Evolutionary conservation across 768 basidiomycete genomes (phyloP).

Genomic region (Daedaleopsis nitida): DNA sequence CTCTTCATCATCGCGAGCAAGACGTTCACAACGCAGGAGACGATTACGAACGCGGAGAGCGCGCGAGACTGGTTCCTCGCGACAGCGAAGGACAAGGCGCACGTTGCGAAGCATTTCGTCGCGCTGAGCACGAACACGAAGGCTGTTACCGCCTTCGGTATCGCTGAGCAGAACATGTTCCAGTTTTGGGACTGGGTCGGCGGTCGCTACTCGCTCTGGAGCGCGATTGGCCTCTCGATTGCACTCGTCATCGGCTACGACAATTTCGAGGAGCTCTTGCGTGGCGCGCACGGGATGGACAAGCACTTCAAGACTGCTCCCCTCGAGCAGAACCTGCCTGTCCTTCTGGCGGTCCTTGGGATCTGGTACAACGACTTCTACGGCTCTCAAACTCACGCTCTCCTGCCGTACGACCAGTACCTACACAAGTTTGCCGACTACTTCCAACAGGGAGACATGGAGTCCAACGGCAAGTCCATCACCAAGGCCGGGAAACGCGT

Average conservation of each 20-base stretch:
- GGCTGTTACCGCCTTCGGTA: slow-evolving; percentile 93
- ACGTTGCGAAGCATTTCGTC: slow-evolving; percentile 99
- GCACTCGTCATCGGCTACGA: slow-evolving; percentile 92
- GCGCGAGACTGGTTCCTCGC: slow-evolving; percentile 94
- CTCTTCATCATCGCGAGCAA: slow-evolving; percentile 99
- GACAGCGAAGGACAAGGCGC: slow-evolving; percentile 79
- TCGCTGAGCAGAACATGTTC: slow-evolving; percentile 94
- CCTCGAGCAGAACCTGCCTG: slow-evolving; percentile 89
- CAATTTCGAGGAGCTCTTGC: slow-evolving; percentile 87
- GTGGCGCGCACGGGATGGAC: slow-evolving; percentile 97
- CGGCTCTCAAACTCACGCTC: slow-evolving; percentile 91
- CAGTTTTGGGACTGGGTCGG: slow-evolving; percentile 99
- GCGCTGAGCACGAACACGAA: slow-evolving; percentile 96
- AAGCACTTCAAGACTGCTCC: slow-evolving; percentile 91
- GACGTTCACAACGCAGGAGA: slow-evolving; percentile 99
- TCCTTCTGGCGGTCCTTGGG: slow-evolving; percentile 85
- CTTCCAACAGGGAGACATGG: slow-evolving; percentile 99
- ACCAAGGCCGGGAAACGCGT: slow-evolving; percentile 94
- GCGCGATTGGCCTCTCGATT: slow-evolving; percentile 95
- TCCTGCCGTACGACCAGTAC: slow-evolving; percentile 98
- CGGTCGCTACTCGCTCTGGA: slow-evolving; percentile 97
- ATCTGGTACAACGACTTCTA: slow-evolving; percentile 99
- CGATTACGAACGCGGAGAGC: slow-evolving; percentile 96
- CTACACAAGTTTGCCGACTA: slow-evolving; percentile 99
- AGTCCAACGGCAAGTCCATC: slow-evolving; percentile 96